Conservation (phyloP, 352 stramenopile genomes). For the Phytophthora ramorum region DNA sequence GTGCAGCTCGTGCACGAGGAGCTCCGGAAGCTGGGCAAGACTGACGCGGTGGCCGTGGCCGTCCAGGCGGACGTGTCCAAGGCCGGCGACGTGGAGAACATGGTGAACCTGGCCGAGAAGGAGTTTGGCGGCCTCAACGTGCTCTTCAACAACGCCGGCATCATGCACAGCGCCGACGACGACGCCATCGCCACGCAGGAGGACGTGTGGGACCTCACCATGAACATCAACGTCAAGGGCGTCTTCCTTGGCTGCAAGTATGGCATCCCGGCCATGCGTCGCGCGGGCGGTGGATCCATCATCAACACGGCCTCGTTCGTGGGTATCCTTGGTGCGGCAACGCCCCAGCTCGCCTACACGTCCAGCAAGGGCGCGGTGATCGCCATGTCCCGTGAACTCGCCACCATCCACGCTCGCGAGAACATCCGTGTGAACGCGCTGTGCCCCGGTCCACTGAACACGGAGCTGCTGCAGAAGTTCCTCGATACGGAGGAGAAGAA, state of each 20-base stretch:
- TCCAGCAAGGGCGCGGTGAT: conserved; percentile 90
- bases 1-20: conserved; percentile 70
- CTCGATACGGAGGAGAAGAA: conserved; percentile 86
- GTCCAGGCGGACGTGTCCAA: conserved; percentile 82
- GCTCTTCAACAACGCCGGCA: conserved; percentile 90
- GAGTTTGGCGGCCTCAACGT: conserved; percentile 82
- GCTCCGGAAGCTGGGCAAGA: conserved; percentile 65
- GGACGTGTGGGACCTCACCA: conserved; percentile 86
- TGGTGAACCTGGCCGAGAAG: conserved; percentile 81
- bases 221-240: conserved; percentile 90
- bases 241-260: conserved; percentile 92
- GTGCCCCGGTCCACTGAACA: conserved; percentile 87
- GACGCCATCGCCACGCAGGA: conserved; percentile 79
- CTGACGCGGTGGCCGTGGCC: conserved; percentile 56
- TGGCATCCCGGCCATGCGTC: conserved; percentile 81
- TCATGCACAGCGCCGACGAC: conserved; percentile 87
- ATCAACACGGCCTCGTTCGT: conserved; percentile 92
- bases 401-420: conserved; percentile 85
- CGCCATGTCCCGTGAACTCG: conserved; percentile 86
- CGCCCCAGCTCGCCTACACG: conserved; percentile 89
- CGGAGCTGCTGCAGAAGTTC: conserved; percentile 89
- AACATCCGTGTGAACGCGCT: conserved; percentile 91
- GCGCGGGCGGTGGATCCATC: conserved; percentile 82
- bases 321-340: conserved; percentile 78
- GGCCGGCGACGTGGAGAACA: conserved; percentile 69